phyloP scores from a whole-genome alignment of 495 filamentous ascomycete genomes.

The Podospora bellae-mahoneyi region DNA sequence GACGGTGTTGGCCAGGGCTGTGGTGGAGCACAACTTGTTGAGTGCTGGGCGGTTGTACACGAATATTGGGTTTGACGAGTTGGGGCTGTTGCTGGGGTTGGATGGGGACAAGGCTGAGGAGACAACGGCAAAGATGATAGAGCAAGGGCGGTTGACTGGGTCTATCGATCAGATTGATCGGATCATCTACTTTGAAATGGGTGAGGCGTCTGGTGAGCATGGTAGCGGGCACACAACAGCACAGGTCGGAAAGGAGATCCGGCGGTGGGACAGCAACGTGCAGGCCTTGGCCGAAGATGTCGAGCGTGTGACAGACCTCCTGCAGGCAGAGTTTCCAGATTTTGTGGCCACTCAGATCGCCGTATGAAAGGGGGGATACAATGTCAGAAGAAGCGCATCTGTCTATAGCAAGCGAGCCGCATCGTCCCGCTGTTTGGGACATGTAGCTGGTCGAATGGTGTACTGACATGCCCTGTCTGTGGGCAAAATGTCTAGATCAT shows the following conservation, averaged over 20 bases:
- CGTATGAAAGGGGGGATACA: conserved; percentile 11
- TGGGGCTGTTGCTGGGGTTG: conserved; percentile 74
- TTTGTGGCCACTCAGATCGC: conserved; percentile 31
- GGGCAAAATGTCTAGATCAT: conserved; percentile 7
- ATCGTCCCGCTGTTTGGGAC: background rate
- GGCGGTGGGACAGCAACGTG: conserved; percentile 86
- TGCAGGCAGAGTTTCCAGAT: conserved; percentile 67
- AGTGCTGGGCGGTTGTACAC: conserved; percentile 80
- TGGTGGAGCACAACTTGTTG: conserved; percentile 92
- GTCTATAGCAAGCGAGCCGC: background rate
- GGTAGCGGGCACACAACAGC: conserved; percentile 56
- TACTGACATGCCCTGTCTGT: background rate
- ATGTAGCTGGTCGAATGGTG: background rate
- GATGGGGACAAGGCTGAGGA: conserved; percentile 81
- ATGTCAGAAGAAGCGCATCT: background rate
- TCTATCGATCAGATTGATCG: conserved; percentile 93
- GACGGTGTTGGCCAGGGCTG: conserved; percentile 90
- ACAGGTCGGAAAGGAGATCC: conserved; percentile 63
- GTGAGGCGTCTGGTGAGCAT: conserved; percentile 63
- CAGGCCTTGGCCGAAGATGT: conserved; percentile 82
- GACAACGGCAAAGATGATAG: conserved; percentile 91
- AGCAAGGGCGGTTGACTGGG: conserved; percentile 81
- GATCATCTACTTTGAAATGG: conserved; percentile 77
- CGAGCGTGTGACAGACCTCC: conserved; percentile 73
- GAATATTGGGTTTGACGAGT: conserved; percentile 78